Conservation (phyloP, 1,284 basidiomycete species). For the Pseudozyma hubeiensis region DNA sequence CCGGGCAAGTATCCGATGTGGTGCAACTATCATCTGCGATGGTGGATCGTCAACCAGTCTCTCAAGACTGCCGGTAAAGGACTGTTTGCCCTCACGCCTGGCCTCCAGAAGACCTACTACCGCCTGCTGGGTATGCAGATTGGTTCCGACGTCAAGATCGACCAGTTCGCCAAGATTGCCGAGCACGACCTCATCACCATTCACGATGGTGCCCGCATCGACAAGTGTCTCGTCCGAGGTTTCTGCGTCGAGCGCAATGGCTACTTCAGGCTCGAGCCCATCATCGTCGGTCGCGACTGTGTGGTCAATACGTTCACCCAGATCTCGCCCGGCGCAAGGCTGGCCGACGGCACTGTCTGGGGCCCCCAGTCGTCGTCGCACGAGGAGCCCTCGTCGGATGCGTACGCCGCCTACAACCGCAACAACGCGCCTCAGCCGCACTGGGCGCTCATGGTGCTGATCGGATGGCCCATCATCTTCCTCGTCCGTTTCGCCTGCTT, state of each 20-base stretch:
- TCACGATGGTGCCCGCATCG: slow-evolving; percentile 67
- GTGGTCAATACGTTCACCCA: slow-evolving; percentile 68
- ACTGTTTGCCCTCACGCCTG: slow-evolving; percentile 64
- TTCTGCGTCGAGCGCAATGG: slow-evolving; percentile 69
- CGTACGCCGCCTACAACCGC: slow-evolving; percentile 67
- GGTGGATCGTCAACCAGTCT: slow-evolving; percentile 69
- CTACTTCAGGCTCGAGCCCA: slow-evolving; percentile 67
- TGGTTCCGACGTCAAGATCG: slow-evolving; percentile 65
- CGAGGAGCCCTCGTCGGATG: slow-evolving; percentile 66
- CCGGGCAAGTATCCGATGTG: slow-evolving; percentile 69
- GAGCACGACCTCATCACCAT: slow-evolving; percentile 68
- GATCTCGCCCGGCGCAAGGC: slow-evolving; percentile 67
- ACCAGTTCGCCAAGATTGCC: slow-evolving; percentile 62
- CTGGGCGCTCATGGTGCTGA: slow-evolving; percentile 58
- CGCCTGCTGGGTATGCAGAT: slow-evolving; percentile 67
- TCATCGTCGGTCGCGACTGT: slow-evolving; percentile 68
- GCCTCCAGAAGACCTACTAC: slow-evolving; percentile 64
- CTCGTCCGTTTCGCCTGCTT: slow-evolving; percentile 63
- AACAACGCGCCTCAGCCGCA: slow-evolving; percentile 61
- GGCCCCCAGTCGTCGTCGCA: slow-evolving; percentile 68
- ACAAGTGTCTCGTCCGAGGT: slow-evolving; percentile 67
- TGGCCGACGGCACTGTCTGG: slow-evolving; percentile 68
- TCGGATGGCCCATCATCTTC: slow-evolving; percentile 63
- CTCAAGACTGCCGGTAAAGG: slow-evolving; percentile 67
- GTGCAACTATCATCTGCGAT: slow-evolving; percentile 68